These are phyloP conservation scores for Sechiopsis laciniata DNA, from an alignment of 306 rosid genomes.

Conservation along the genomic window DNA sequence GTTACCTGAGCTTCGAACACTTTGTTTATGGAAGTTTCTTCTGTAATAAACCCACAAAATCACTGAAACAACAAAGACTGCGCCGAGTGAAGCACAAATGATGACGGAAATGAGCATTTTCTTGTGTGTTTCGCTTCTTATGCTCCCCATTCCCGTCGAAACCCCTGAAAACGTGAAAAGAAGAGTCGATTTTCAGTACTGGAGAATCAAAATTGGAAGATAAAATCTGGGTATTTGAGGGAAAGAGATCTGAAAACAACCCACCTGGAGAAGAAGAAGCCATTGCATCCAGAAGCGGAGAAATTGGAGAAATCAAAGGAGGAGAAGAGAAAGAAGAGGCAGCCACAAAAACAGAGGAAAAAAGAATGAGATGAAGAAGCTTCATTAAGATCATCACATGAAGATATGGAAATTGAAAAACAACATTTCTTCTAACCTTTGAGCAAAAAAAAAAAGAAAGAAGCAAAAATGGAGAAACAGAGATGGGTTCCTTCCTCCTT, in stretches of 20 bases:
- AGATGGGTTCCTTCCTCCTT: background rate
- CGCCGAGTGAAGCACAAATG: conserved; percentile 41
- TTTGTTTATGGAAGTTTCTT: conserved; percentile 34
- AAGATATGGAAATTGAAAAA: background rate
- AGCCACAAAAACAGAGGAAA: conserved; percentile 34
- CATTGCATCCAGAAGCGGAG: conserved; percentile 29
- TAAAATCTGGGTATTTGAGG: background rate
- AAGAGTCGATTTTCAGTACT: background rate
- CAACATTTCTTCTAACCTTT: too few species aligned
- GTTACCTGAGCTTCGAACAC: conserved; percentile 42
- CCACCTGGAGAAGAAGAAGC: conserved; percentile 56
- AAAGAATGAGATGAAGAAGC: background rate
- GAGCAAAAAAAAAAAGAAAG: background rate
- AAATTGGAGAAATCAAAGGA: conserved; percentile 30
- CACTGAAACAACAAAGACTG: conserved; percentile 34
- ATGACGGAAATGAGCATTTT: conserved; percentile 46
- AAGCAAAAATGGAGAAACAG: background rate
- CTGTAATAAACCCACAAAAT: conserved; percentile 51
- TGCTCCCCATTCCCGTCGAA: conserved; percentile 33
- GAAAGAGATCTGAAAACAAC: background rate
- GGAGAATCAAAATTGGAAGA: background rate
- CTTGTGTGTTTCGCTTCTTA: conserved; percentile 43
- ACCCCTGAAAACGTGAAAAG: conserved; percentile 33
- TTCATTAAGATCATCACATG: background rate
- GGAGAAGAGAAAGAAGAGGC: conserved; percentile 30